Percentiles rank a stretch among this genome's conserved stretches.
Evolutionary conservation across 176 grass and related monocot genomes (phyloP).

Genomic region (Avena insularis): DNA sequence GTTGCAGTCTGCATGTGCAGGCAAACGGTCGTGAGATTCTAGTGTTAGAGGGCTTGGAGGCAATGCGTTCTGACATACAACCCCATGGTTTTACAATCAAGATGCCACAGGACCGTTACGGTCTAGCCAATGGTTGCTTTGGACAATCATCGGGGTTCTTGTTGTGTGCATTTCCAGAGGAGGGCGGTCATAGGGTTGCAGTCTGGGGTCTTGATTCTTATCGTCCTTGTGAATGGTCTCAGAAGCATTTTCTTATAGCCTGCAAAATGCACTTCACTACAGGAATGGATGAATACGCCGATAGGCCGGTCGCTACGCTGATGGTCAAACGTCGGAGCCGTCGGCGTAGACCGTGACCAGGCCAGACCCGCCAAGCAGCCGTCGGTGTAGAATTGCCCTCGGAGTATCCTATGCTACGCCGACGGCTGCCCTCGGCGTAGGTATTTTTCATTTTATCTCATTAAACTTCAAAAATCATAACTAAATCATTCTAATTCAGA

Average conservation of each 20-base stretch:
- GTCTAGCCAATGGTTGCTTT: background rate
- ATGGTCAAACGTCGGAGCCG: too few species aligned
- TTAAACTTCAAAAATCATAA: too few species aligned
- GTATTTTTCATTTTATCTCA: too few species aligned
- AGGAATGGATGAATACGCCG: too few species aligned
- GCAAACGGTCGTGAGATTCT: background rate
- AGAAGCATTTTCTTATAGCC: background rate
- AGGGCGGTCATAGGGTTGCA: background rate
- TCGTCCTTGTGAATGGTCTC: background rate
- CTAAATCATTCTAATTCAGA: too few species aligned
- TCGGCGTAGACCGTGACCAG: too few species aligned
- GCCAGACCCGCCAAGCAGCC: too few species aligned
- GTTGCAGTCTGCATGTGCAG: too few species aligned
- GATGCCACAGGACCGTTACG: background rate
- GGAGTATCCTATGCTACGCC: too few species aligned
- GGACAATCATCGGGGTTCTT: background rate
- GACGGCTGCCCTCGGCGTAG: too few species aligned
- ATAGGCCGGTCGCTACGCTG: too few species aligned
- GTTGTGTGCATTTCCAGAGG: background rate
- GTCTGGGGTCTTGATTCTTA: background rate
- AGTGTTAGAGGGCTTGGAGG: background rate
- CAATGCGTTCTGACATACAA: background rate
- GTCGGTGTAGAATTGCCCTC: too few species aligned
- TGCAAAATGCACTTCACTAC: background rate
- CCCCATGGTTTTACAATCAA: background rate